These are phyloP conservation scores for Tetrahymena borealis DNA, from an alignment of 73 alveolate species.

Conservation along the genomic window DNA sequence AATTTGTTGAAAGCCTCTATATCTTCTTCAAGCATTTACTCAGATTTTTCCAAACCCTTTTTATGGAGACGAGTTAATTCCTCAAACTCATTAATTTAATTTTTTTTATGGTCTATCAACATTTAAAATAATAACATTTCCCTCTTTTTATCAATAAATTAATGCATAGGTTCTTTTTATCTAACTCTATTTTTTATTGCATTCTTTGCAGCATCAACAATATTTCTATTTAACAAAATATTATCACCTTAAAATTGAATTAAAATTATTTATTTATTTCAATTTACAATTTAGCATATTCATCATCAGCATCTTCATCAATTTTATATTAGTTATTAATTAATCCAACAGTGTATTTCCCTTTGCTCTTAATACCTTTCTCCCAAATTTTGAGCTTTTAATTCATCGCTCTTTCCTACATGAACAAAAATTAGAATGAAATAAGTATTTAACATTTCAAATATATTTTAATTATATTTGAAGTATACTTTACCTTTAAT, in stretches of 20 bases:
- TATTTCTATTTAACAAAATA: slow-evolving; percentile 4
- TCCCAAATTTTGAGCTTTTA: slow-evolving; percentile 16
- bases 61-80: slow-evolving; percentile 13
- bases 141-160: slow-evolving; percentile 26
- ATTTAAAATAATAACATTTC: slow-evolving; percentile 30
- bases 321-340: neutral
- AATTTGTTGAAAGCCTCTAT: slow-evolving; percentile 20
- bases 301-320: slow-evolving; percentile 17
- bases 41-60: slow-evolving; percentile 27
- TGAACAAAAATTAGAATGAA: too few species aligned
- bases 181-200: slow-evolving; percentile 34
- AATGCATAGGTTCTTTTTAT: slow-evolving; percentile 31
- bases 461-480: neutral
- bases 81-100: slow-evolving; percentile 21
- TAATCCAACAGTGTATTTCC: slow-evolving; percentile 9
- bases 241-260: neutral
- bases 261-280: too few species aligned
- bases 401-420: slow-evolving; percentile 8
- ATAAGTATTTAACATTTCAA: too few species aligned
- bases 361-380: slow-evolving; percentile 13
- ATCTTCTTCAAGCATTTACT: slow-evolving; percentile 32
- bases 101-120: slow-evolving; percentile 29
- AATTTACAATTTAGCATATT: neutral
- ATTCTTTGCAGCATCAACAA: slow-evolving; percentile 22
- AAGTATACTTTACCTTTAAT: neutral